phyloP scores from a whole-genome alignment of 1,284 basidiomycete genomes.

The Binderoboletus segoi region DNA sequence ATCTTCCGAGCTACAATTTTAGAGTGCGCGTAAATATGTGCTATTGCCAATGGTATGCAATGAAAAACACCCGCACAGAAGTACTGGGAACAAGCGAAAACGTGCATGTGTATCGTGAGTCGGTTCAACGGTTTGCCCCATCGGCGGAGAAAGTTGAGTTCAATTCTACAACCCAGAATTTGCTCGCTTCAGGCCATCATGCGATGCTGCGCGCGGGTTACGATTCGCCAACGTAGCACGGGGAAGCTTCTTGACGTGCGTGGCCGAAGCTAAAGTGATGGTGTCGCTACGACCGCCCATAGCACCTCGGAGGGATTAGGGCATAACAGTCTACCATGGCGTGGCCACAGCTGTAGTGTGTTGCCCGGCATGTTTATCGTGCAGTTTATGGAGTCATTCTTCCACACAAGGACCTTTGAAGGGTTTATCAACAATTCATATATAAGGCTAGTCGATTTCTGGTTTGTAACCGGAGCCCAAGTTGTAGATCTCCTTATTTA shows the following conservation, averaged over 20 bases:
- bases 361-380: no score
- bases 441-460: no score
- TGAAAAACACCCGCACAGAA: neutral
- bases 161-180: neutral
- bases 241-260: neutral
- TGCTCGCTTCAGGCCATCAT: slow-evolving; percentile 10
- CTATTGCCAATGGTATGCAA: neutral
- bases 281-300: neutral
- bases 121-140: neutral
- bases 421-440: no score
- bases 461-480: no score
- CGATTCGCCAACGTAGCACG: slow-evolving; percentile 3
- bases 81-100: neutral
- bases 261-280: neutral
- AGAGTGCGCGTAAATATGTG: neutral
- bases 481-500: no score
- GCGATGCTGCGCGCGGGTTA: neutral
- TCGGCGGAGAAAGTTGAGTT: slow-evolving; percentile 20
- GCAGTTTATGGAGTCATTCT: no score
- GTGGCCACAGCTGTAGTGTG: no score
- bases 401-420: no score
- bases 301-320: neutral
- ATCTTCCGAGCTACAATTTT: slow-evolving; percentile 2
- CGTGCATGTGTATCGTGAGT: neutral
- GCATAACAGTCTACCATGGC: neutral